Evolutionary conservation across 768 basidiomycete genomes (phyloP).

Genomic region (Amanita thiersii): DNA sequence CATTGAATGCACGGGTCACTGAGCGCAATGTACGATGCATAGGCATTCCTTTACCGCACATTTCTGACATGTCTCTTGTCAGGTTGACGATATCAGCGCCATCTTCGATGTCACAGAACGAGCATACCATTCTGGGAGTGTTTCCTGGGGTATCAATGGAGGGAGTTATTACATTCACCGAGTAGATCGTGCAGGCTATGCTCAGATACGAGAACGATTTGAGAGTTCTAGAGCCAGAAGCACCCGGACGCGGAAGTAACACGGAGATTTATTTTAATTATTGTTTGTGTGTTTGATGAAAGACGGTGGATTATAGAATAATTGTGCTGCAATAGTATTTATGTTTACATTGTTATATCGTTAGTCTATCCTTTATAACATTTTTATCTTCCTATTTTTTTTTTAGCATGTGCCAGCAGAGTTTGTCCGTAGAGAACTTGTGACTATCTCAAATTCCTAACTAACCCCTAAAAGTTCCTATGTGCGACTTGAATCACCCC

Average conservation of each 20-base stretch:
- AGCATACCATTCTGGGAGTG: constrained; percentile 61
- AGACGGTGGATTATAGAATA: not conserved
- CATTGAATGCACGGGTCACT: constrained; percentile 64
- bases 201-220: constrained; percentile 46
- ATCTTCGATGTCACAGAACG: constrained; percentile 74
- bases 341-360: no score
- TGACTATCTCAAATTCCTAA: no score
- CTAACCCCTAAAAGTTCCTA: no score
- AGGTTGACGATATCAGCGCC: constrained; percentile 74
- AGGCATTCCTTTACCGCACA: not conserved
- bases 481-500: no score
- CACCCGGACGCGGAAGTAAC: constrained; percentile 23
- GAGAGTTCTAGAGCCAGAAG: constrained; percentile 37
- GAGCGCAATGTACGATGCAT: constrained; percentile 63
- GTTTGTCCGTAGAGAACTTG: no score
- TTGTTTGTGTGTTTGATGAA: not conserved
- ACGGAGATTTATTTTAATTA: not conserved
- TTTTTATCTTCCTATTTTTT: no score
- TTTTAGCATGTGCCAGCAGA: no score
- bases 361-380: no score
- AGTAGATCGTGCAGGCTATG: constrained; percentile 68
- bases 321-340: constrained; percentile 1
- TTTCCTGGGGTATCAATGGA: constrained; percentile 72
- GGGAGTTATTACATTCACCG: constrained; percentile 72
- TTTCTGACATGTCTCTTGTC: constrained; percentile 5